Base-by-base conservation (phyloP, 1,284 basidiomycete genomes). In the Apiotrichum mycotoxinovorans region DNA sequence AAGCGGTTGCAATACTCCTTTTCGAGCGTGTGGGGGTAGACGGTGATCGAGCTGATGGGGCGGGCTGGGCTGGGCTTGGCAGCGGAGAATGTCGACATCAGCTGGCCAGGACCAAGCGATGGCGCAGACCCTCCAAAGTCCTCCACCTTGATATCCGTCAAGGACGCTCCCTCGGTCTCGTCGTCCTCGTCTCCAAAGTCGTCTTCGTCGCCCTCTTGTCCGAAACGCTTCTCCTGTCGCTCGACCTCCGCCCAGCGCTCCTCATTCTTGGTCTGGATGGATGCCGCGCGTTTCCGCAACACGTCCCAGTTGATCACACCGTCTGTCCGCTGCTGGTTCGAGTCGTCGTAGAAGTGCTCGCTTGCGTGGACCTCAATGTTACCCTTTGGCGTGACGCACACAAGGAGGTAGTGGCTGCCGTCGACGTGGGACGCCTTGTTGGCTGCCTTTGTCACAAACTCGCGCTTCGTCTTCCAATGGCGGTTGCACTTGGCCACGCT, bases 391-490 rank as follows among this genome's bases (percentile, higher is more conserved):
- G 76, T 78, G 54, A 82, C 79, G 73, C 78, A 80, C 51, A 81
- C 68, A 58, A 83, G 79, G 54, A 81, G 79, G 66, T 80, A 83
- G 59, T 82, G 81, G 22, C 74, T 77, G 18, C 80, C 81, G 65
- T 81, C 81, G 74, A 81, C 80, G 67, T 76, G 76, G 2, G 75
- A 74, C 14, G 75, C 71, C 63, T 76, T 75, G 60, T 81, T 81
- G 18, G 82, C 75, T 0, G 78, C 73, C 33, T 80, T 77, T 1
- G 82, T 73, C 57, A 82, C 79, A 54, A 80, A 75, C 63, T 81
- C 80, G 57, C 80, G 77, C 62, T 82, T 82, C 56, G 79, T 78
- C 66, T 81, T 81, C 72, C 77, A 82, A 64, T 82, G 80, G 15
- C 80, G 70, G 50, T 80, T 80, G 62, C 80, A 80, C 41, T 80